Conservation (phyloP, 2,329 filamentous ascomycete species). For the Pseudodiploospora longispora region DNA sequence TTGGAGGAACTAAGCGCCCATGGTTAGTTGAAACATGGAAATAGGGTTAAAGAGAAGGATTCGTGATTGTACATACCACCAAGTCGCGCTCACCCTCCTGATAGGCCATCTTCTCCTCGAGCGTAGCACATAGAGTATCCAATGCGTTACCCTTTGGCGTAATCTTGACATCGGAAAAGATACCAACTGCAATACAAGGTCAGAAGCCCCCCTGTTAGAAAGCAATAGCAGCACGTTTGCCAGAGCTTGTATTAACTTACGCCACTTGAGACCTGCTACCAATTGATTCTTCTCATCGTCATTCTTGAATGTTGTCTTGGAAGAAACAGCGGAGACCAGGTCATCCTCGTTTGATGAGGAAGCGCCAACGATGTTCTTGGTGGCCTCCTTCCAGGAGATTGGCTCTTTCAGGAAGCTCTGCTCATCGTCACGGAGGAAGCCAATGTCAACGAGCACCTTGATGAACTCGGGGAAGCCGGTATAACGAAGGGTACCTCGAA, state of each 20-base stretch:
- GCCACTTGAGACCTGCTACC: conserved; percentile 64
- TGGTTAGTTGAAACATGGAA: neutral
- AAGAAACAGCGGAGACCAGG: conserved; percentile 62
- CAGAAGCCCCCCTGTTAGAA: neutral
- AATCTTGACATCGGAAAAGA: conserved; percentile 34
- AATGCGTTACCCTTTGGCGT: conserved; percentile 70
- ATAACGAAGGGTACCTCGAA: conserved; percentile 73
- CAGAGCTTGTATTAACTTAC: conserved; percentile 22
- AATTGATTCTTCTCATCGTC: conserved; percentile 63
- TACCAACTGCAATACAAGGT: neutral
- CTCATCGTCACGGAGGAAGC: conserved; percentile 71
- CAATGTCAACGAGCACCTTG: conserved; percentile 78
- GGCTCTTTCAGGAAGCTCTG: conserved; percentile 57
- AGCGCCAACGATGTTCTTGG: conserved; percentile 66
- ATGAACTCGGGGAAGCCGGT: conserved; percentile 87
- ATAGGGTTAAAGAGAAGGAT: neutral
- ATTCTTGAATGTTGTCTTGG: conserved; percentile 65
- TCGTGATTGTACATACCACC: conserved; percentile 39
- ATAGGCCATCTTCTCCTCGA: conserved; percentile 90
- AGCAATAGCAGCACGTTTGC: no score
- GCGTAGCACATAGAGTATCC: conserved; percentile 81
- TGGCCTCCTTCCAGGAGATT: conserved; percentile 77
- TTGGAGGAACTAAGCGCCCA: conserved; percentile 40
- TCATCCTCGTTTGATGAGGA: conserved; percentile 58
- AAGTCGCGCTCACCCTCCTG: conserved; percentile 76